A percentile compares a stretch with the other conserved stretches of the same genome.
These are phyloP conservation scores for Globisporangium yorkense DNA, from an alignment of 352 stramenopile species.

Conservation along the genomic window DNA sequence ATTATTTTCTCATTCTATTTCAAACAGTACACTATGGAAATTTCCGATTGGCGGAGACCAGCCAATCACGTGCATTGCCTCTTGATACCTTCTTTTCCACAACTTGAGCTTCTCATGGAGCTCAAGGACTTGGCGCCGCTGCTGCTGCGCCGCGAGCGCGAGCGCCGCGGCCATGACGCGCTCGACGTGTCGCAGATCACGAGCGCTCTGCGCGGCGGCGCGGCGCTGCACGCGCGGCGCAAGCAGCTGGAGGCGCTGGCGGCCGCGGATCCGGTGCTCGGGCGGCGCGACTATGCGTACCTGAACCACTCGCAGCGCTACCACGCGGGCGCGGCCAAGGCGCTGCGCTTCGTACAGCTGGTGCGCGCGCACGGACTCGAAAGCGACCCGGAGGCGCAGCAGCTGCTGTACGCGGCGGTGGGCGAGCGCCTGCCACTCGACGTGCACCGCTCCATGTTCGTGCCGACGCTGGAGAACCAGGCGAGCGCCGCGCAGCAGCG, in stretches of 20 bases:
- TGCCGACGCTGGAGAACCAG: conserved; percentile 69
- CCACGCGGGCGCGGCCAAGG: conserved; percentile 25
- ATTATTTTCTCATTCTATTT: no score
- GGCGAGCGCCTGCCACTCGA: conserved; percentile 41
- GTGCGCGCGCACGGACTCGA: conserved; percentile 22
- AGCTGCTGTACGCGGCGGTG: conserved; percentile 32
- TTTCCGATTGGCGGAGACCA: no score
- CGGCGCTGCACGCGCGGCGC: conserved; percentile 9
- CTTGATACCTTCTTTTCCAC: no score
- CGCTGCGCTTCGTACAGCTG: conserved; percentile 32
- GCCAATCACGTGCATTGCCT: no score
- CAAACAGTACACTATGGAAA: no score
- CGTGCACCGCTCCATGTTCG: conserved; percentile 61
- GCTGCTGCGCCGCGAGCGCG: conserved; percentile 18
- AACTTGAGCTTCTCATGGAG: no score
- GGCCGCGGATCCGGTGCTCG: conserved; percentile 31
- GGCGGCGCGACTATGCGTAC: conserved; percentile 37
- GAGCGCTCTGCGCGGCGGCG: conserved; percentile 11
- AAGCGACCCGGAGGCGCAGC: conserved; percentile 22
- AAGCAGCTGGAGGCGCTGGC: conserved; percentile 11
- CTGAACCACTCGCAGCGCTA: conserved; percentile 37
- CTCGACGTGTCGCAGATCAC: conserved; percentile 7
- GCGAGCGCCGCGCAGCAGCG: conserved; percentile 44
- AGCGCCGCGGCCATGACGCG: conserved; percentile 1
- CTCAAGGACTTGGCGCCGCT: conserved; percentile 5